These are phyloP conservation scores for Diutina ranongensis DNA, from an alignment of 1,139 yeast genomes.

Conservation along the genomic window DNA sequence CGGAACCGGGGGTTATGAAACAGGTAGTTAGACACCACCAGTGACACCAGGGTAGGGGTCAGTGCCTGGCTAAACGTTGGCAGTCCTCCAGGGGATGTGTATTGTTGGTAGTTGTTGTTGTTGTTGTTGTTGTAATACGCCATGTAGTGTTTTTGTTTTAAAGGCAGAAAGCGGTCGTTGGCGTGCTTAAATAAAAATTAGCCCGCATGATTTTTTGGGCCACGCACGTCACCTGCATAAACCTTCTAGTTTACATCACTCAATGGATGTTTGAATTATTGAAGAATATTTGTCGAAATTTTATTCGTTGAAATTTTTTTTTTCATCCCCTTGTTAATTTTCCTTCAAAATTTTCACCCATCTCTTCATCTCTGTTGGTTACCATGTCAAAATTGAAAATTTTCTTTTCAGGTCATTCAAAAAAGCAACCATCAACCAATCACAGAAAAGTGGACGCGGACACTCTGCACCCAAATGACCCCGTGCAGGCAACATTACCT, in stretches of 20 bases:
- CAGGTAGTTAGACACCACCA: conserved; percentile 18
- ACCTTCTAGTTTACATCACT: too few relatives aligned
- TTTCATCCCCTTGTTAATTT: too few relatives aligned
- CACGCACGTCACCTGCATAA: conserved; percentile 5
- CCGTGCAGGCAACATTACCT: not conserved
- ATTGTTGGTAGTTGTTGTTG: conserved; percentile 5
- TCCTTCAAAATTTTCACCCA: too few relatives aligned
- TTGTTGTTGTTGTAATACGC: conserved; percentile 5
- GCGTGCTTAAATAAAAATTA: not conserved
- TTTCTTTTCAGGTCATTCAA: too few relatives aligned
- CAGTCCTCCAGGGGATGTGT: conserved; percentile 4
- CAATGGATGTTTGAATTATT: too few relatives aligned
- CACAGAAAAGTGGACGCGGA: too few relatives aligned
- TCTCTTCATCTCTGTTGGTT: too few relatives aligned
- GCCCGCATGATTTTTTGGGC: conserved; percentile 4
- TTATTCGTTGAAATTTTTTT: too few relatives aligned
- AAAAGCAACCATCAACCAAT: not conserved
- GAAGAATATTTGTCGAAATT: too few relatives aligned
- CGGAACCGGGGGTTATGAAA: conserved; percentile 34
- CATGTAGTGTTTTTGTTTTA: not conserved
- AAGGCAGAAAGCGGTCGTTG: not conserved
- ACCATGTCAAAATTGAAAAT: too few relatives aligned
- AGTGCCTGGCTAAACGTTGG: conserved; percentile 5
- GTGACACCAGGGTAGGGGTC: conserved; percentile 9
- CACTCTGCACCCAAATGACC: too few relatives aligned